Conservation (phyloP, 2,329 filamentous ascomycete genomes). For the Corniculantispora saksenae region DNA sequence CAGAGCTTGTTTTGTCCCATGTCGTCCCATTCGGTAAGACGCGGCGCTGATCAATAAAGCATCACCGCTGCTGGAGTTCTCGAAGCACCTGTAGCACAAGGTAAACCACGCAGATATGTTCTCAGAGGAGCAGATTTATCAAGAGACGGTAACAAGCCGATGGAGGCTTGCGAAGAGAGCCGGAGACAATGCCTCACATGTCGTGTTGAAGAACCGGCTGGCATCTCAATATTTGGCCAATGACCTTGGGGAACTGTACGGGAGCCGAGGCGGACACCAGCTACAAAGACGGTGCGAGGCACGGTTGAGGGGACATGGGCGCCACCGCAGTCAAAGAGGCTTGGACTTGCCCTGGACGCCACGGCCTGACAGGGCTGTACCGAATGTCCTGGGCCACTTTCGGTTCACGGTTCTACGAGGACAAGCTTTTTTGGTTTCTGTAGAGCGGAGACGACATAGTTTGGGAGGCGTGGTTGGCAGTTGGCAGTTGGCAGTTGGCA, state of each 20-base stretch:
- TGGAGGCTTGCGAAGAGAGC: no score
- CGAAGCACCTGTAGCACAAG: no score
- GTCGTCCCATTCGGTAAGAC: background rate
- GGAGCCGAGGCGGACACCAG: background rate
- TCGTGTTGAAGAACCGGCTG: no score
- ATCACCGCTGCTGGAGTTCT: background rate
- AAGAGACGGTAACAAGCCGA: no score
- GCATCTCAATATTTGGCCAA: no score
- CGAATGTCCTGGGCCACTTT: background rate
- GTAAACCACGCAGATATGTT: background rate
- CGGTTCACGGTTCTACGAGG: background rate
- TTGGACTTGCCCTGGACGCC: background rate
- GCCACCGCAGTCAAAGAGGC: no score
- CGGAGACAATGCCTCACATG: no score
- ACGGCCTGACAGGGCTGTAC: slow-evolving; percentile 3
- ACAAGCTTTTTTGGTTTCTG: background rate
- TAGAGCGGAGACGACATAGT: background rate
- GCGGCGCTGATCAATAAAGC: background rate
- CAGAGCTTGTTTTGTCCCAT: slow-evolving; percentile 4
- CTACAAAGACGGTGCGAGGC: background rate
- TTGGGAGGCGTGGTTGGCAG: background rate
- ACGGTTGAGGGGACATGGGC: background rate
- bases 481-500: no score
- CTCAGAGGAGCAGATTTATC: no score
- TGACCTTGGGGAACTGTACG: no score